Evolutionary conservation across 768 basidiomycete genomes (phyloP).

Genomic region (Cyclocybe aegerita): DNA sequence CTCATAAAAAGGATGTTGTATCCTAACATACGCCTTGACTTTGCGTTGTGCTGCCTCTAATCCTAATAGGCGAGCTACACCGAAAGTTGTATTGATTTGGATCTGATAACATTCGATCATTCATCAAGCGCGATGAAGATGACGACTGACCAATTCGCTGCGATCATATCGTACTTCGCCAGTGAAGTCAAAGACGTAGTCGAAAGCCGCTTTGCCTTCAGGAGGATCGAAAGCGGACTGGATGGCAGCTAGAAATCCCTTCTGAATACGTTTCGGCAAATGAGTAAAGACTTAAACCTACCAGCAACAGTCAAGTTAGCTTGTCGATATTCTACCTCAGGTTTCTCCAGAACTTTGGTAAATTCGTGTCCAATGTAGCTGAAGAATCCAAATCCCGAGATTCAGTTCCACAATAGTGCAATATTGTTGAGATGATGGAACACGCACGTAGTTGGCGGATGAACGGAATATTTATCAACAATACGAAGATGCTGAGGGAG

Average conservation of each 20-base stretch:
- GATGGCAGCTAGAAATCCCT: constrained; percentile 52
- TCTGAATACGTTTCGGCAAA: too few species aligned
- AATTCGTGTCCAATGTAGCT: constrained; percentile 83
- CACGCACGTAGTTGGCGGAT: constrained; percentile 33
- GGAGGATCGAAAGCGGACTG: constrained; percentile 70
- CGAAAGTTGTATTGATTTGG: constrained; percentile 74
- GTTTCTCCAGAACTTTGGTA: constrained; percentile 62
- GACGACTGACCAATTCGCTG: constrained; percentile 60
- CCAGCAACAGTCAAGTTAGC: constrained; percentile 75
- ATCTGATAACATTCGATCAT: constrained; percentile 44
- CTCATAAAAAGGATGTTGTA: constrained; percentile 80
- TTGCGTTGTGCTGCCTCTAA: constrained; percentile 78
- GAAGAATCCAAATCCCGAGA: background rate
- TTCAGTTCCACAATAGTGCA: background rate
- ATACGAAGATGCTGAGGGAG: constrained; percentile 20
- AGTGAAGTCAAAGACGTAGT: constrained; percentile 83
- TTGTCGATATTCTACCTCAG: constrained; percentile 78
- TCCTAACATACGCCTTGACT: constrained; percentile 75
- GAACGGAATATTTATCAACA: constrained; percentile 32
- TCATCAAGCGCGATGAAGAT: constrained; percentile 1
- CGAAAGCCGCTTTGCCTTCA: constrained; percentile 65
- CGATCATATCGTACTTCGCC: constrained; percentile 79
- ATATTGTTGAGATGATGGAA: constrained; percentile 2
- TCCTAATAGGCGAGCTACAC: constrained; percentile 65
- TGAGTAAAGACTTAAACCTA: constrained; percentile 30